Evolutionary conservation across 345 rosid genomes (phyloP).

Genomic region (Eutrema yunnanense): DNA sequence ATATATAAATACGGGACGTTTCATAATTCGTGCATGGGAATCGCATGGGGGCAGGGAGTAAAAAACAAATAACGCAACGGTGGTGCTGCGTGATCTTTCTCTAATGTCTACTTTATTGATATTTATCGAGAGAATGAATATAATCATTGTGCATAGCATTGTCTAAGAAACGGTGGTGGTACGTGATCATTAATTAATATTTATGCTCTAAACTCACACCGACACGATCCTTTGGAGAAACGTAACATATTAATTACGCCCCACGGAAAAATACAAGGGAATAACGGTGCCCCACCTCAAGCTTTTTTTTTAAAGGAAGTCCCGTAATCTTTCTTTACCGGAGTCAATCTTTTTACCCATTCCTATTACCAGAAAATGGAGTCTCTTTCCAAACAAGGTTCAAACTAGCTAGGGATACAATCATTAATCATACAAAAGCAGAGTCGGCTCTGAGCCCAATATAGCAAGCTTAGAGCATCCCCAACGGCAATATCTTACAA

Average conservation of each 20-base stretch:
- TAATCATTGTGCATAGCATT: neutral
- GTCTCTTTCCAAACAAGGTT: neutral
- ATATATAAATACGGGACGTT: neutral
- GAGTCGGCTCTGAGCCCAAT: too few relatives aligned
- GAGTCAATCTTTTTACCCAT: neutral
- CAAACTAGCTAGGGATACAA: too few relatives aligned
- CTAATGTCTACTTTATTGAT: neutral
- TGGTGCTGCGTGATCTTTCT: slow-evolving; percentile 15
- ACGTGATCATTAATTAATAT: slow-evolving; percentile 12
- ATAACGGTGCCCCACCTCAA: slow-evolving; percentile 5
- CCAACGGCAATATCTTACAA: too few relatives aligned
- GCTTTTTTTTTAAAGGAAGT: neutral
- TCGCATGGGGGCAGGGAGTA: slow-evolving; percentile 10
- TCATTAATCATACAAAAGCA: too few relatives aligned
- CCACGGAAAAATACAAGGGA: neutral
- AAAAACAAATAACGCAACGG: slow-evolving; percentile 18
- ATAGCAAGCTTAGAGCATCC: too few relatives aligned
- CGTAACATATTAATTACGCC: slow-evolving; percentile 6
- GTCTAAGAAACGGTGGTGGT: slow-evolving; percentile 13
- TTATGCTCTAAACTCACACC: slow-evolving; percentile 14
- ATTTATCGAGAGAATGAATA: neutral
- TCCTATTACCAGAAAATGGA: neutral
- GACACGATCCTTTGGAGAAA: slow-evolving; percentile 7
- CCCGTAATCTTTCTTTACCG: too few relatives aligned
- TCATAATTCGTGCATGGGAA: slow-evolving; percentile 15